These are phyloP conservation scores for Solanum neorickii DNA, from an alignment of 257 asterid genomes.

Conservation along the genomic window DNA sequence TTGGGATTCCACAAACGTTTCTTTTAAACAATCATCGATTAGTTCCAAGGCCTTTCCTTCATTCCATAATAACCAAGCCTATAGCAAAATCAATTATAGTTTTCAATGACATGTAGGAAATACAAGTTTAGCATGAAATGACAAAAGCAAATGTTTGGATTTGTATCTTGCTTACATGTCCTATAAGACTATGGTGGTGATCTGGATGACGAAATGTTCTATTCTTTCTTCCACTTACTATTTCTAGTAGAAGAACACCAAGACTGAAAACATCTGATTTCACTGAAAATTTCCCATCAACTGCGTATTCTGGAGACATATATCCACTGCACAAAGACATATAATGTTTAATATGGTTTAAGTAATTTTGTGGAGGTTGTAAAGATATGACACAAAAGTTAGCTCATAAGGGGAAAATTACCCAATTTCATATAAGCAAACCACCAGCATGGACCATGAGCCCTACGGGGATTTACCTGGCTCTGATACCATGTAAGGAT, in stretches of 20 bases:
- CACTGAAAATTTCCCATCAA: constrained; percentile 27
- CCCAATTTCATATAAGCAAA: neutral
- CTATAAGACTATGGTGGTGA: constrained; percentile 22
- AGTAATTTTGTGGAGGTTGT: neutral
- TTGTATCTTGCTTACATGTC: constrained; percentile 17
- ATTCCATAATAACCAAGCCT: constrained; percentile 36
- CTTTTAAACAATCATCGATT: constrained; percentile 17
- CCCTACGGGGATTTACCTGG: neutral
- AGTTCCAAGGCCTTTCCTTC: constrained; percentile 10
- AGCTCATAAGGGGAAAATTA: neutral
- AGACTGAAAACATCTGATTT: constrained; percentile 36
- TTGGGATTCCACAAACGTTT: constrained; percentile 9
- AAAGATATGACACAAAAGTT: neutral
- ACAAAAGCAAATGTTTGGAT: neutral
- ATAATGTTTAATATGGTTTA: neutral
- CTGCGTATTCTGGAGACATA: constrained; percentile 40
- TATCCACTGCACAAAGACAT: constrained; percentile 27
- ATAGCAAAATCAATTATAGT: neutral
- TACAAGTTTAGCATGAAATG: neutral
- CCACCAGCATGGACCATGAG: neutral
- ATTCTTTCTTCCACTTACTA: constrained; percentile 32
- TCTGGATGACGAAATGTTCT: constrained; percentile 9
- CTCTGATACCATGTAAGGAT: neutral
- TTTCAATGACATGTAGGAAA: neutral
- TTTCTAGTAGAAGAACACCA: constrained; percentile 37